These are phyloP conservation scores for Teratosphaeria epicoccoides DNA, from an alignment of 2,329 filamentous ascomycete genomes.

Conservation along the genomic window DNA sequence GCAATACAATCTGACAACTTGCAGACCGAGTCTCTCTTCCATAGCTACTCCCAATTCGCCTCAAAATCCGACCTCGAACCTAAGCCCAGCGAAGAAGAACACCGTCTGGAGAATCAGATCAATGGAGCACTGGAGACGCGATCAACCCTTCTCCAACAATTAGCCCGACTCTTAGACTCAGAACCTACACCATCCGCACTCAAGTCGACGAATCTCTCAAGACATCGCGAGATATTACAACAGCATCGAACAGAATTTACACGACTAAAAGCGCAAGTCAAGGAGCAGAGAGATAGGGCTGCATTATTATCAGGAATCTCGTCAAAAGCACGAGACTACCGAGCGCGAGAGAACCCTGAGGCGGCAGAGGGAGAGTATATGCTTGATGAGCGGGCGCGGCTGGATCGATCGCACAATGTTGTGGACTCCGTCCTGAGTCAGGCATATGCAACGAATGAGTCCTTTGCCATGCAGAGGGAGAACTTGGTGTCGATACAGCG, in stretches of 20 bases:
- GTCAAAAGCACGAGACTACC: constrained; percentile 84
- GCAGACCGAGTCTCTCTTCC: constrained; percentile 74
- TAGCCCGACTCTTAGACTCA: constrained; percentile 82
- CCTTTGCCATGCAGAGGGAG: constrained; percentile 76
- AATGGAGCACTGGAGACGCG: constrained; percentile 81
- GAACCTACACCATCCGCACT: constrained; percentile 84
- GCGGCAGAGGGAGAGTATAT: constrained; percentile 92
- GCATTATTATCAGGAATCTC: constrained; percentile 87
- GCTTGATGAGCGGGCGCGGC: constrained; percentile 73
- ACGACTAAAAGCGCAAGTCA: constrained; percentile 62
- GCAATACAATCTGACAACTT: constrained; percentile 7
- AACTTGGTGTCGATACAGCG: constrained; percentile 80
- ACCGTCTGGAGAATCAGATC: constrained; percentile 65
- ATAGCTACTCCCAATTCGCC: constrained; percentile 84
- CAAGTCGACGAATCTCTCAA: constrained; percentile 92
- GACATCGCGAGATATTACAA: constrained; percentile 79
- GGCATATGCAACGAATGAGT: constrained; percentile 93
- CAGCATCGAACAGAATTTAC: constrained; percentile 76
- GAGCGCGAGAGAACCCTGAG: constrained; percentile 57
- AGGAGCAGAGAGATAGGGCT: constrained; percentile 70
- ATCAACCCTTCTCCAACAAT: constrained; percentile 68
- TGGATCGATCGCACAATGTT: constrained; percentile 84
- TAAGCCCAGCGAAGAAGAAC: constrained; percentile 78
- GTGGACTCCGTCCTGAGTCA: constrained; percentile 86
- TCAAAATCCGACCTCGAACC: constrained; percentile 66